Conservation (phyloP, 1,284 basidiomycete genomes). For the Pseudozyma sp. region DNA sequence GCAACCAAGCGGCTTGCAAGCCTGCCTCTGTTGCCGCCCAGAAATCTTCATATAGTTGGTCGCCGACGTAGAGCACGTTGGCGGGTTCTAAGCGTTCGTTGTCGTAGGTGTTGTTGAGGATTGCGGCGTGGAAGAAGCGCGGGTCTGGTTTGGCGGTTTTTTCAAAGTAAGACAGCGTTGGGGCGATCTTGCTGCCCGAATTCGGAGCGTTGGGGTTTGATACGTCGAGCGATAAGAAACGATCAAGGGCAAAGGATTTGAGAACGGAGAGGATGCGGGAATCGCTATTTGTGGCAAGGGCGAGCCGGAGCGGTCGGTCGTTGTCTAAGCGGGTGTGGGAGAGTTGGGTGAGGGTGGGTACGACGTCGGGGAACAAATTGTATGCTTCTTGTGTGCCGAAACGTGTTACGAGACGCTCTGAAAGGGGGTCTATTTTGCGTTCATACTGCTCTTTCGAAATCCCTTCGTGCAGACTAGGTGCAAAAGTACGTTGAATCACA, state of each 20-base stretch:
- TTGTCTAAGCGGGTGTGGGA: background rate
- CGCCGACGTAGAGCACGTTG: conserved; percentile 52
- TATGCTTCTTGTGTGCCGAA: conserved; percentile 49
- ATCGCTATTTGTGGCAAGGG: conserved; percentile 55
- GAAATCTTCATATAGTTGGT: conserved; percentile 56
- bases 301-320: conserved; percentile 10
- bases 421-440: conserved; percentile 10
- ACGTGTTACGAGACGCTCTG: conserved; percentile 29
- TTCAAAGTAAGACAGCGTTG: conserved; percentile 49
- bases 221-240: conserved; percentile 35
- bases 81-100: background rate
- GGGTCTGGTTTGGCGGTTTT: conserved; percentile 45
- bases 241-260: conserved; percentile 33
- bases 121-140: conserved; percentile 46
- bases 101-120: background rate
- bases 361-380: conserved; percentile 43
- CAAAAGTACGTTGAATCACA: conserved; percentile 51
- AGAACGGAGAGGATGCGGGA: conserved; percentile 44
- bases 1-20: conserved; percentile 49
- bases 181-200: conserved; percentile 3
- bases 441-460: conserved; percentile 14
- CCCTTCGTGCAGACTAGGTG: conserved; percentile 10
- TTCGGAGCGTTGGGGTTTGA: too few relatives aligned
- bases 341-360: conserved; percentile 28
- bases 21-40: conserved; percentile 49